Conservation (phyloP, 139 green algal species). For the Raphidocelis subcapitata region DNA sequence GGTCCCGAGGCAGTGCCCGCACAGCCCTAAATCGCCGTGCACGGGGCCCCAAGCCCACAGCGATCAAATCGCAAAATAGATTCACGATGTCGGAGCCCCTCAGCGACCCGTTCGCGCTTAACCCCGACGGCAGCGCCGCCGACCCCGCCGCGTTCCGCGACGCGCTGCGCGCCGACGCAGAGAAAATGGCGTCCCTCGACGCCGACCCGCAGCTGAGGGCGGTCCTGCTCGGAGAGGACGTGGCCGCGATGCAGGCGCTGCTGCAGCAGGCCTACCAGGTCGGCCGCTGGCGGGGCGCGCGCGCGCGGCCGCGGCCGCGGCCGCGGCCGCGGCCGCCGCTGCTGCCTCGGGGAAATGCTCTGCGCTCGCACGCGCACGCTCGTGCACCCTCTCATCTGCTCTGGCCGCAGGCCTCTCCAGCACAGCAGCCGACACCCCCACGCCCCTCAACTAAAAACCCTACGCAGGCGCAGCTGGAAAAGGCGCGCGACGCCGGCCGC, state of each 20-base stretch:
- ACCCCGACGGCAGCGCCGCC: constrained; percentile 65
- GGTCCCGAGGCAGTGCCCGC: too few species aligned
- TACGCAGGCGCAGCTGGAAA: constrained; percentile 64
- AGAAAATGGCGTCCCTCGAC: constrained; percentile 50
- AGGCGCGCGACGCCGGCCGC: constrained; percentile 31
- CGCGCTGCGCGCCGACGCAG: constrained; percentile 53
- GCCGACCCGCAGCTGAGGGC: constrained; percentile 42
- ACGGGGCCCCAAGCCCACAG: too few species aligned
- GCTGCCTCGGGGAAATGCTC: too few species aligned
- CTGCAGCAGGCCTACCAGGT: constrained; percentile 62
- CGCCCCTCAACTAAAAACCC: not conserved
- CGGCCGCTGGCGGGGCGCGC: too few species aligned
- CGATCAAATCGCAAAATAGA: too few species aligned
- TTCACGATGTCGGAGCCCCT: too few species aligned
- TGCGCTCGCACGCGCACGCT: too few species aligned
- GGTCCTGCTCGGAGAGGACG: constrained; percentile 64
- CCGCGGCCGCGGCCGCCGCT: too few species aligned
- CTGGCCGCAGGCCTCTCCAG: too few species aligned
- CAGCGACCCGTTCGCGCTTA: constrained; percentile 43
- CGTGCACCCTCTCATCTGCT: too few species aligned
- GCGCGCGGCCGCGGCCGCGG: too few species aligned
- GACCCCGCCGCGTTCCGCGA: constrained; percentile 64
- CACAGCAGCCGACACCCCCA: not conserved
- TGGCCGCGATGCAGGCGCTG: constrained; percentile 66
- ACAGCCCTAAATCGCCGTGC: too few species aligned